phyloP scores from a whole-genome alignment of 345 rosid genomes.

The Eucalyptus cloeziana region DNA sequence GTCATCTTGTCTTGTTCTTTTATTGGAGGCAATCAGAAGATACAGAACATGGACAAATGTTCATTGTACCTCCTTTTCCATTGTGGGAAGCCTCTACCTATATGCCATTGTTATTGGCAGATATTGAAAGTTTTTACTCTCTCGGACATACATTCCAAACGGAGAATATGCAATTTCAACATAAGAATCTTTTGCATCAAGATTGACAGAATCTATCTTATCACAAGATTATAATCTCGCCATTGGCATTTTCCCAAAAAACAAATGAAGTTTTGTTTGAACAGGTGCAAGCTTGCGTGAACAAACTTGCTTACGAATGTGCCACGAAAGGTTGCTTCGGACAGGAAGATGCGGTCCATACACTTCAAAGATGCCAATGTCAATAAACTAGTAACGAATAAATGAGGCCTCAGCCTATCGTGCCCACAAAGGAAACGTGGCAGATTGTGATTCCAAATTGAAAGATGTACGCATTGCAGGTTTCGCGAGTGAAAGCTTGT shows the following conservation, averaged over 20 bases:
- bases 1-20: not conserved
- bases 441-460: not conserved
- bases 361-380: not conserved
- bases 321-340: not conserved
- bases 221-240: not conserved
- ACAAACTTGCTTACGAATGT: not conserved
- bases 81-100: not conserved
- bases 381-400: not conserved
- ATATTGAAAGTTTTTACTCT: not conserved
- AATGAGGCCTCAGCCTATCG: not conserved
- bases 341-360: not conserved
- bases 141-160: not conserved
- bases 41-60: not conserved
- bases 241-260: not conserved
- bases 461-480: not conserved
- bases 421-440: not conserved
- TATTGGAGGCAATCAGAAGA: not conserved
- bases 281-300: not conserved
- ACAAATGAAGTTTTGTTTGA: not conserved
- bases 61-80: not conserved
- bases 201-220: not conserved
- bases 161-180: not conserved
- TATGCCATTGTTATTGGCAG: not conserved
- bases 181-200: not conserved
- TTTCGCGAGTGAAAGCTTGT: not conserved